Evolutionary conservation across 306 rosid genomes (phyloP), one percentile per base, ranked within the genome.

Genomic region (Castanea sativa): DNA sequence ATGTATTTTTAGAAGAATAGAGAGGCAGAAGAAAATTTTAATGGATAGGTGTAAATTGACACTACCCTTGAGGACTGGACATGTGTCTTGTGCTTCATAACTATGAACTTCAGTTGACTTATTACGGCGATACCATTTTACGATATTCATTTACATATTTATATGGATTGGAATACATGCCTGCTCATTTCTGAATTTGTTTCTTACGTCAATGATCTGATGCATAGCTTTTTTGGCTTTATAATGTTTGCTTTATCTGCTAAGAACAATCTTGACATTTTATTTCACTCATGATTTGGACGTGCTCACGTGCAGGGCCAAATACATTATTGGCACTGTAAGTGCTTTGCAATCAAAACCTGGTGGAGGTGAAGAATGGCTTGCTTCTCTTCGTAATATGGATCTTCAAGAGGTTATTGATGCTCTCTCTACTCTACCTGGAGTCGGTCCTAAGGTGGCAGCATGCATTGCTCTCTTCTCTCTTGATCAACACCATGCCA

Each of bases 381-480:
- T 95, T 79, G 59, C 64, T n/a, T 90, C 92, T 79, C 98, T 91
- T 74, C 91, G 98, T 6, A 77, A 86, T 27, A 68, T 81, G 82
- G 96, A 85, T 71, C 97, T 92, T 45, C 83, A 69, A 76, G 90
- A 84, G 55, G 96, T 85, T 77, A 88, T 89, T 76, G 81, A 79
- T 68, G 85, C 87, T 19, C 97, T 94, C 72, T 86, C 78, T 21
- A 83, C 92, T 7, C 85, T 95, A 45, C 98, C 98, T 33, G 98
- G 98, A 60, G 98, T 95, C 64, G 99, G 99, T 68, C 99, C 98
- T 15, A 95, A 92, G 87, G 99, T 95, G 75, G 99, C 98, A 38
- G 97, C 99, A 49, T 95, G 99, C 78, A 81, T 95, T 21, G 97
- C 99, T 79, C 97, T 95, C 43, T 95, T 90, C 87, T 95, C 98